Percentiles rank a stretch among this genome's conserved stretches.
These are phyloP conservation scores for Epichloe typhina DNA, from an alignment of 2,329 filamentous ascomycete species.

Conservation along the genomic window DNA sequence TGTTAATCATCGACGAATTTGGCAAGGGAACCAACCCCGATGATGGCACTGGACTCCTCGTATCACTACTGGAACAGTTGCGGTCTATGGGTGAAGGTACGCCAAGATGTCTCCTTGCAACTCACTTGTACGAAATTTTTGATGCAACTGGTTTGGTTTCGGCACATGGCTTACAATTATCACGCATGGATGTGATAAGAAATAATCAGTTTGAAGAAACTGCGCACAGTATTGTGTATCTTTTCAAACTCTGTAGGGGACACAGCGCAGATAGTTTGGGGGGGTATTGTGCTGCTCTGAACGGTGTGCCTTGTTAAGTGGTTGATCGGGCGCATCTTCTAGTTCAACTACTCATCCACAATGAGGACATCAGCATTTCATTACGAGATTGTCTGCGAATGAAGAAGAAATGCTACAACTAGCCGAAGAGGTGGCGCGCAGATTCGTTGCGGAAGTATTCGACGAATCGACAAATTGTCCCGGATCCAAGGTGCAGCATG, in stretches of 20 bases:
- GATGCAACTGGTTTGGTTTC: slow-evolving; percentile 44
- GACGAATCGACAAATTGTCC: neutral
- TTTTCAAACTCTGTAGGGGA: slow-evolving; percentile 58
- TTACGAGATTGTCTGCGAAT: slow-evolving; percentile 50
- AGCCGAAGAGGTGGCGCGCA: slow-evolving; percentile 48
- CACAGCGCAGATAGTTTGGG: slow-evolving; percentile 73
- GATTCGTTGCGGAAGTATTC: slow-evolving; percentile 33
- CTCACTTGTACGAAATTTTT: slow-evolving; percentile 61
- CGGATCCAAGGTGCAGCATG: slow-evolving; percentile 7
- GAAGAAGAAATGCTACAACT: slow-evolving; percentile 55
- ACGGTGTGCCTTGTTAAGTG: slow-evolving; percentile 62
- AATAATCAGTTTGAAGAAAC: slow-evolving; percentile 27
- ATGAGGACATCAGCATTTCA: slow-evolving; percentile 62
- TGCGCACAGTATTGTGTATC: slow-evolving; percentile 55
- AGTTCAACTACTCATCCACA: slow-evolving; percentile 52
- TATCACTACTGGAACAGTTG: slow-evolving; percentile 45
- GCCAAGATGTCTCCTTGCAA: slow-evolving; percentile 48
- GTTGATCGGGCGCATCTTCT: slow-evolving; percentile 66
- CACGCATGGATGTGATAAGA: slow-evolving; percentile 62
- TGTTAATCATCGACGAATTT: slow-evolving; percentile 91
- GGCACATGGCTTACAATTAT: slow-evolving; percentile 41
- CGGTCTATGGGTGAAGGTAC: slow-evolving; percentile 28
- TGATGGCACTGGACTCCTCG: slow-evolving; percentile 45
- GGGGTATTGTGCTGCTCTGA: slow-evolving; percentile 71
- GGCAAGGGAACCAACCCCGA: slow-evolving; percentile 48